Conservation (phyloP, 441 rosid genomes). For the Sinapis alba region DNA sequence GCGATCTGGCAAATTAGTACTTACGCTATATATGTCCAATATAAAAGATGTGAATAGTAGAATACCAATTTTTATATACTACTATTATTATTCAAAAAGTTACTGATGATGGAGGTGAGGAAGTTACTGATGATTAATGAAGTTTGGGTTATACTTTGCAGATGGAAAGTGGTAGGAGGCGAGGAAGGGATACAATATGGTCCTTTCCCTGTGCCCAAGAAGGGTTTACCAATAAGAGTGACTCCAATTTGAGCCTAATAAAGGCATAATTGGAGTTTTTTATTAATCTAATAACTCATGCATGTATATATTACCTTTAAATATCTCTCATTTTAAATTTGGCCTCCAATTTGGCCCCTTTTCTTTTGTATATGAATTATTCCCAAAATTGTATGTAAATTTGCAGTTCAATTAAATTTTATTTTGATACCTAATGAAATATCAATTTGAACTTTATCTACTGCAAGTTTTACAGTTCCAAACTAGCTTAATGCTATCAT, state of each 20-base stretch:
- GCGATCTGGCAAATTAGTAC: conserved; percentile 23
- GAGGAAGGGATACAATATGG: conserved; percentile 65
- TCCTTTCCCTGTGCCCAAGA: conserved; percentile 67
- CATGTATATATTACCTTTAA: neutral
- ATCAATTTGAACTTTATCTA: neutral
- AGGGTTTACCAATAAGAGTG: conserved; percentile 75
- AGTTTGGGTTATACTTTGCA: conserved; percentile 38
- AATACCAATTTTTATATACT: neutral
- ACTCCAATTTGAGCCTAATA: conserved; percentile 38
- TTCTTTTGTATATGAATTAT: conserved; percentile 10
- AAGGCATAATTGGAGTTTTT: conserved; percentile 19
- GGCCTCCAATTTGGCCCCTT: conserved; percentile 35
- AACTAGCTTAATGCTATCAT: neutral
- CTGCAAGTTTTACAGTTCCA: neutral
- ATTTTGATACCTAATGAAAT: neutral
- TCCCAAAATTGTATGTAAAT: conserved; percentile 1
- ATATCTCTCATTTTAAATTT: neutral
- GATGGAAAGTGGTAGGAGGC: conserved; percentile 76
- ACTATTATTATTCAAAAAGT: neutral
- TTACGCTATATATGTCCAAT: conserved; percentile 15
- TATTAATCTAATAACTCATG: neutral
- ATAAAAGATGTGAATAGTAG: conserved; percentile 26
- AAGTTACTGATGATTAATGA: neutral
- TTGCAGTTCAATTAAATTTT: conserved; percentile 4
- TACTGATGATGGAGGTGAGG: neutral